phyloP scores from a whole-genome alignment of 2,329 filamentous ascomycete genomes.

The Curvularia lunata region DNA sequence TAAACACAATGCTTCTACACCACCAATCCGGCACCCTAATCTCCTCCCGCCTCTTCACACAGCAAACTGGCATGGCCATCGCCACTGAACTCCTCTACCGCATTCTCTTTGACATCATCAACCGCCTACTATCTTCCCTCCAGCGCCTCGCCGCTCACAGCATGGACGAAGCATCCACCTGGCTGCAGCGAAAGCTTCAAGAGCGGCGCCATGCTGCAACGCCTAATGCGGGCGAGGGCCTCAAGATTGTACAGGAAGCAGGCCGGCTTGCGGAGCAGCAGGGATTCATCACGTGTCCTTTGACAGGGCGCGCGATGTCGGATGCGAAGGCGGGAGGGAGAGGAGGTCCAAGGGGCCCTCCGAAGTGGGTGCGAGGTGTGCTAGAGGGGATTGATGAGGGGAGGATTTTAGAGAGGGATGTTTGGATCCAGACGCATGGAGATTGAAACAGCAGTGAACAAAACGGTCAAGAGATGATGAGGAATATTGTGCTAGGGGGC shows the following conservation, averaged over 20 bases:
- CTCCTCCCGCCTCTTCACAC: constrained; percentile 21
- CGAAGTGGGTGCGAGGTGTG: constrained; percentile 34
- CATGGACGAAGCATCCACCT: constrained; percentile 34
- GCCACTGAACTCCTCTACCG: constrained; percentile 42
- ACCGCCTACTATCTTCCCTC: constrained; percentile 31
- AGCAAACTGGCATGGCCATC: constrained; percentile 35
- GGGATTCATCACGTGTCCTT: constrained; percentile 33
- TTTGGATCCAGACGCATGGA: constrained; percentile 36
- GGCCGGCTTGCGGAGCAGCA: constrained; percentile 23
- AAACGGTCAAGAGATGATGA: neutral
- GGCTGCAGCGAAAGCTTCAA: constrained; percentile 31
- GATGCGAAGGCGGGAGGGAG: constrained; percentile 6
- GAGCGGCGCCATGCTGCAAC: constrained; percentile 19
- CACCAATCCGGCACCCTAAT: constrained; percentile 19
- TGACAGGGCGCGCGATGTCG: constrained; percentile 15
- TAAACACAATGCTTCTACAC: constrained; percentile 7
- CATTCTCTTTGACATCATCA: constrained; percentile 38
- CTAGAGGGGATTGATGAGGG: constrained; percentile 38
- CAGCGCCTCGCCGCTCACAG: constrained; percentile 32
- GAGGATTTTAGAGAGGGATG: constrained; percentile 35
- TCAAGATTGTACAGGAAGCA: constrained; percentile 32
- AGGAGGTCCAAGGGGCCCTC: constrained; percentile 20
- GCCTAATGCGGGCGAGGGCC: neutral
- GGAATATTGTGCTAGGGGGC: neutral
- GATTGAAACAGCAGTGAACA: constrained; percentile 11